phyloP scores from a whole-genome alignment of 805 yeast species.

The Candida odintsovae region DNA sequence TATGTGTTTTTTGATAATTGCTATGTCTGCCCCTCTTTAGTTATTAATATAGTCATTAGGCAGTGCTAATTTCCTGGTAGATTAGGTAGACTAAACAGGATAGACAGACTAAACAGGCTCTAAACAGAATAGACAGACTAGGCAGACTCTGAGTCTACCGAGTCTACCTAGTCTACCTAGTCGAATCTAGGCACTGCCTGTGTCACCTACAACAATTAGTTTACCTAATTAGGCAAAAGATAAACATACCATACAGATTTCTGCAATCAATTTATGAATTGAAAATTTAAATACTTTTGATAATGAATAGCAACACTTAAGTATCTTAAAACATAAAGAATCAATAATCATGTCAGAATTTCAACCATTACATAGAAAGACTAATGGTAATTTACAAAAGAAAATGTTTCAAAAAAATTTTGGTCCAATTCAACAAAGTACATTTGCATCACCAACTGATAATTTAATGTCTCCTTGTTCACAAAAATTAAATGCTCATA shows the following conservation, averaged over 20 bases:
- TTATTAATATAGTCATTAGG: no score
- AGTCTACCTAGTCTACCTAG: no score
- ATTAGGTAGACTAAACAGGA: no score
- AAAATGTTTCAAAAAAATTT: slow-evolving; percentile 18
- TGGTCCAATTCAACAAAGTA: slow-evolving; percentile 4
- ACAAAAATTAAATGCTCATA: slow-evolving; percentile 46
- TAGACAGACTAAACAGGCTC: no score
- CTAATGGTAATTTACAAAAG: slow-evolving; percentile 11
- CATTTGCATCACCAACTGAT: slow-evolving; percentile 52
- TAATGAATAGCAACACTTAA: neutral
- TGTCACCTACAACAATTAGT: neutral
- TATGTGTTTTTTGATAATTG: no score
- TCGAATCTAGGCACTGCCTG: no score
- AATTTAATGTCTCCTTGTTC: slow-evolving; percentile 53
- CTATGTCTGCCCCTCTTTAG: no score
- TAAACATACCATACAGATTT: neutral
- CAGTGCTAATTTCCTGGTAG: no score
- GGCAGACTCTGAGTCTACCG: no score
- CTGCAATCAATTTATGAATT: neutral
- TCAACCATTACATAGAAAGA: slow-evolving; percentile 24
- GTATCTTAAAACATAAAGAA: no score
- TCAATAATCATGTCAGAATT: slow-evolving; percentile 24
- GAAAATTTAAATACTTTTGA: neutral
- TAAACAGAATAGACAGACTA: no score
- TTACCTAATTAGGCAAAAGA: neutral